Evolutionary conservation across 2,329 filamentous ascomycete species (phyloP), one percentile per base, ranked within the genome.

Genomic region (Phaeomoniella chlamydospora): DNA sequence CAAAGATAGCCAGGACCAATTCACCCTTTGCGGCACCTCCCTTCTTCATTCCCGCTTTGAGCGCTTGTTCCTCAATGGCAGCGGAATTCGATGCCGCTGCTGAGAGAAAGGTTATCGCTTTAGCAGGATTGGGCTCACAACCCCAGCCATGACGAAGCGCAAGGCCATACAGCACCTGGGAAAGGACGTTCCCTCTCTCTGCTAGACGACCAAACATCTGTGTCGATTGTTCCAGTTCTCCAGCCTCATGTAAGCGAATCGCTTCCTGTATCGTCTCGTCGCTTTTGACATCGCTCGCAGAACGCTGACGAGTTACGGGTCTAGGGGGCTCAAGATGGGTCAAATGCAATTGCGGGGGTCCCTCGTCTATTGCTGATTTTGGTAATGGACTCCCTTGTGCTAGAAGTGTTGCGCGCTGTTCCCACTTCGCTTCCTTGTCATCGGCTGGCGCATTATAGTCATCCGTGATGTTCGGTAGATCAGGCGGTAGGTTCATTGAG

Each of bases 1-100:
- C 90, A 51, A 90, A 96, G 44, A 98, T 96, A 41, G 90, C 88
- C 41, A 98, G 74, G 13, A 96, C 83, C 36, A 98, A 71, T 66
- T 98, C 90, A 40, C 90, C 90, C 62, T 96, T 98, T 31, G 88
- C 88, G 11, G 83, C 80, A 41, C 90, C 90, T 36, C 90, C 90
- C 59, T 90, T 93, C 59, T 85, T 90, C 58, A 92, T 74, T 12
- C 88, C 90, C 5, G 87, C 82, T 46, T 80, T 68, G 15, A 96
- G 73, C 18, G 90, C 90, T 49, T 86, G 67, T 36, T 81, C 73
- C 63, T 98, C 90, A 37, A 98, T 75, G 30, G 75, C 71, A 15
- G 88, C 90, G 15, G 86, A 85, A 59, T 94, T 94, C 31, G 83
- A 80, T 4, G 90, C 90, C 33, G 90, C 90, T 18, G 81, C 76